Evolutionary conservation across 768 basidiomycete species (phyloP).

Genomic region (Termitomyces titanicus): DNA sequence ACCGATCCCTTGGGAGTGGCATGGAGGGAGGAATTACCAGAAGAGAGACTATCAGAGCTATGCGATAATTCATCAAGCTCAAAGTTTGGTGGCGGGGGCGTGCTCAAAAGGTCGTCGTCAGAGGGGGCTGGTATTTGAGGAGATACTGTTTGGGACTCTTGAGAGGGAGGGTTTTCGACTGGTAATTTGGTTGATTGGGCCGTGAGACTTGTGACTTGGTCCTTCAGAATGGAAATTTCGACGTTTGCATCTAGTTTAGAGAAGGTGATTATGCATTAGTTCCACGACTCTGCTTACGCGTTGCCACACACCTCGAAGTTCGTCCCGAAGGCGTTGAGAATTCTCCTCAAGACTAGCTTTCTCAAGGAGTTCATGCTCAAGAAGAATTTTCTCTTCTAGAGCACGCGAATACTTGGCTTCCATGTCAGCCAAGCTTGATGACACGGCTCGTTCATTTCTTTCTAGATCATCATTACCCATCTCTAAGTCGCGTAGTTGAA

Average conservation of each 20-base stretch:
- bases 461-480: constrained; percentile 99
- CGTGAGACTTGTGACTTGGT: constrained; percentile 47
- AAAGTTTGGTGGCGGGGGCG: constrained; percentile 57
- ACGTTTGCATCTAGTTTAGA: constrained; percentile 67
- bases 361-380: constrained; percentile 92
- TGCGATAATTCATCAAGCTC: constrained; percentile 54
- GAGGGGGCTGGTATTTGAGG: constrained; percentile 28
- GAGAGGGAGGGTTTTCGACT: constrained; percentile 24
- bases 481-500: constrained; percentile 84
- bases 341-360: constrained; percentile 91
- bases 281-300: neutral
- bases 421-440: constrained; percentile 77
- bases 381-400: constrained; percentile 93
- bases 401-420: constrained; percentile 88
- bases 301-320: constrained; percentile 70
- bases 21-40: constrained; percentile 32
- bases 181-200: constrained; percentile 28
- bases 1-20: constrained; percentile 36
- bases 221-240: constrained; percentile 79
- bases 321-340: constrained; percentile 86
- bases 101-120: constrained; percentile 57
- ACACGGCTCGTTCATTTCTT: constrained; percentile 85
- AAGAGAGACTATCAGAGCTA: constrained; percentile 35
- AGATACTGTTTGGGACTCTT: constrained; percentile 29
- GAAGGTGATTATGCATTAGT: constrained; percentile 12